These are phyloP conservation scores for Rhizopogon sp. DNA, from an alignment of 768 basidiomycete species.

Conservation along the genomic window DNA sequence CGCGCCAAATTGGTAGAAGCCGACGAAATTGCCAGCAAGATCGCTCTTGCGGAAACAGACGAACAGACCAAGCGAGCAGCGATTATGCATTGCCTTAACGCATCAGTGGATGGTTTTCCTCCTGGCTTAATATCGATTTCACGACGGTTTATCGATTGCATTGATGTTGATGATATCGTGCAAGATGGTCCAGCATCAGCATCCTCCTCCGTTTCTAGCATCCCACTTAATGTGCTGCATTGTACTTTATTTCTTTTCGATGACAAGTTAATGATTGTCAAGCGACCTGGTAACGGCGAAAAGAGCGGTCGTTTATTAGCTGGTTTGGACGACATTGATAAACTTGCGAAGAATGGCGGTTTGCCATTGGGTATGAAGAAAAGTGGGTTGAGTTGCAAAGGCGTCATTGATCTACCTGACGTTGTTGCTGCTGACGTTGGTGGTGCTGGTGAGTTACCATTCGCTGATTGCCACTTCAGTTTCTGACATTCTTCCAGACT, in stretches of 20 bases:
- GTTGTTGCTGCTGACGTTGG: conserved; percentile 81
- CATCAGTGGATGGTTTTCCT: conserved; percentile 88
- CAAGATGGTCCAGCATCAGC: conserved; percentile 38
- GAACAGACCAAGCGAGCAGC: conserved; percentile 88
- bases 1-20: conserved; percentile 77
- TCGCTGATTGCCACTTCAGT: neutral
- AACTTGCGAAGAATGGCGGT: conserved; percentile 57
- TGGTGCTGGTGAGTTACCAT: conserved; percentile 59
- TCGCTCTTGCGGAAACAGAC: conserved; percentile 88
- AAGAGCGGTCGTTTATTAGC: conserved; percentile 67
- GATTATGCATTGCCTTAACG: conserved; percentile 78
- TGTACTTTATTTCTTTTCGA: conserved; percentile 93
- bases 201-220: conserved; percentile 39
- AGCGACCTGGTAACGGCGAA: conserved; percentile 74
- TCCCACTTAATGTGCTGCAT: conserved; percentile 51
- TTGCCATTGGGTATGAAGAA: conserved; percentile 66
- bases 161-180: conserved; percentile 85
- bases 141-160: conserved; percentile 83
- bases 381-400: conserved; percentile 80
- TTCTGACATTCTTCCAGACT: conserved; percentile 44
- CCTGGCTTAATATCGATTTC: conserved; percentile 85
- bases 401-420: conserved; percentile 79
- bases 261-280: conserved; percentile 88
- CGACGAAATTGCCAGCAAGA: conserved; percentile 82
- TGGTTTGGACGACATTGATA: conserved; percentile 78